phyloP scores from a whole-genome alignment of 805 yeast species.

The Candida krabiensis region DNA sequence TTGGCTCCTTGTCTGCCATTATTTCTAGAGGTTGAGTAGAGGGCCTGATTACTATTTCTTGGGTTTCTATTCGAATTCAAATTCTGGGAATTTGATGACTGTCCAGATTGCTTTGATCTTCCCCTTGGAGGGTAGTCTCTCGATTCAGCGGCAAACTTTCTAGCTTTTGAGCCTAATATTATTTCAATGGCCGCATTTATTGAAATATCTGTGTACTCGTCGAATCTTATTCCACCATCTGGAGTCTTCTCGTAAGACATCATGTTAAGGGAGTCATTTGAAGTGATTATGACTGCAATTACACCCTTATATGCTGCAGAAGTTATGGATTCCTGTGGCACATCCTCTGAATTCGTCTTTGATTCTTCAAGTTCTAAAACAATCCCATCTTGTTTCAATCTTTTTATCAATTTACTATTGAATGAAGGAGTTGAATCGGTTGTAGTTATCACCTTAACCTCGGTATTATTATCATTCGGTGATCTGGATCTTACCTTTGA shows the following conservation, averaged over 20 bases:
- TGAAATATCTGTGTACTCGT: constrained; percentile 75
- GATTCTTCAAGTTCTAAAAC: constrained; percentile 26
- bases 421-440: constrained; percentile 39
- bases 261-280: constrained; percentile 57
- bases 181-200: constrained; percentile 65
- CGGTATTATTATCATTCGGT: constrained; percentile 25
- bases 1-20: constrained; percentile 6
- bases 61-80: constrained; percentile 4
- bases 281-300: constrained; percentile 65
- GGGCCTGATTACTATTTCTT: constrained; percentile 18
- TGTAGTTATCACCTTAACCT: constrained; percentile 44
- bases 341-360: constrained; percentile 29
- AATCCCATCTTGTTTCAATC: constrained; percentile 41
- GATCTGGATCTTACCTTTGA: constrained; percentile 14
- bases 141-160: constrained; percentile 25
- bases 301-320: constrained; percentile 83
- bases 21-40: constrained; percentile 10
- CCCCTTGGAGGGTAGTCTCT: constrained; percentile 16
- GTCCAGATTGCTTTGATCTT: constrained; percentile 8
- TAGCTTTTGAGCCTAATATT: constrained; percentile 41
- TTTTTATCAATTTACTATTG: constrained; percentile 38
- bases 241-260: constrained; percentile 69
- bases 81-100: constrained; percentile 3
- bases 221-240: constrained; percentile 76
- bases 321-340: constrained; percentile 50